phyloP scores from a whole-genome alignment of 495 filamentous ascomycete species.

The Lasiosphaeris hirsuta region DNA sequence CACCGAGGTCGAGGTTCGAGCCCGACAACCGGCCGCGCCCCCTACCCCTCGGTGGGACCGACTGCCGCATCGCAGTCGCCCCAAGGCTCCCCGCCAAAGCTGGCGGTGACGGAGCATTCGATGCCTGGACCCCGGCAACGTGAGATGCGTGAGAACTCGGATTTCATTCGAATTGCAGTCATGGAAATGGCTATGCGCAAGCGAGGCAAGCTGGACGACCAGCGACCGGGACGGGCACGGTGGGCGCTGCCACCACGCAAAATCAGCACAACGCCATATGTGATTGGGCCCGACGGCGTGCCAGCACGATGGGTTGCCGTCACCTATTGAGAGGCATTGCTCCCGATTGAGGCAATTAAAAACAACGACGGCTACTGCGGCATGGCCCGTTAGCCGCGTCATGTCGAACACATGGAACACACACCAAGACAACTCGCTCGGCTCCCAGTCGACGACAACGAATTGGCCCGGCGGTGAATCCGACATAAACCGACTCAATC shows the following conservation, averaged over 20 bases:
- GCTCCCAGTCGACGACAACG: neutral
- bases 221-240: constrained; percentile 74
- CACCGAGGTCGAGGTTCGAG: constrained; percentile 42
- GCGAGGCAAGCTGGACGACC: constrained; percentile 82
- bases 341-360: neutral
- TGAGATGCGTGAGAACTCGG: constrained; percentile 86
- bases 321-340: constrained; percentile 6
- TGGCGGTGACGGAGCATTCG: constrained; percentile 30
- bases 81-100: constrained; percentile 29
- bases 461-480: neutral
- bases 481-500: neutral
- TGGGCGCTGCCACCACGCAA: constrained; percentile 87
- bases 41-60: constrained; percentile 31
- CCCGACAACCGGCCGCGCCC: constrained; percentile 34
- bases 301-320: constrained; percentile 49
- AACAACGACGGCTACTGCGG: neutral
- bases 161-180: constrained; percentile 91
- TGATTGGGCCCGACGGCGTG: constrained; percentile 49
- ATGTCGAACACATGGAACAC: neutral
- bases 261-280: constrained; percentile 48
- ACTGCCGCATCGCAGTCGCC: constrained; percentile 40
- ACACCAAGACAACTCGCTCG: neutral
- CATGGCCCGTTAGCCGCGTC: neutral
- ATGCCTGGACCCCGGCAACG: constrained; percentile 64
- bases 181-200: constrained; percentile 97